Conservation (phyloP, 441 rosid species). For the Erodium texanum region DNA sequence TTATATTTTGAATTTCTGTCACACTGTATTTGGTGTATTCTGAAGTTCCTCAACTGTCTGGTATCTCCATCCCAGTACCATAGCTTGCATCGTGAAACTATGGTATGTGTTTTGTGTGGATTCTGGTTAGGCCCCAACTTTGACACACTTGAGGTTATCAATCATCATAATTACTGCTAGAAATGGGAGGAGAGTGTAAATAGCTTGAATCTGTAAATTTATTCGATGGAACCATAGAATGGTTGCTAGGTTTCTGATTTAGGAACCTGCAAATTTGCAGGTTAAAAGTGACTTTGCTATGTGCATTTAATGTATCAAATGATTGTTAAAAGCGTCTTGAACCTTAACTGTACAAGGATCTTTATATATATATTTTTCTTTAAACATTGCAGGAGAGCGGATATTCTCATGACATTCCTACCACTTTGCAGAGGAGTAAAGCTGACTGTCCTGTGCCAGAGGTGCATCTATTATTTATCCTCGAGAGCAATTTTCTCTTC, state of each 20-base stretch:
- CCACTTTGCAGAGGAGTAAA: constrained; percentile 87
- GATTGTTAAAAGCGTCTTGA: background rate
- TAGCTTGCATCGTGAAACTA: background rate
- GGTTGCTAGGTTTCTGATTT: background rate
- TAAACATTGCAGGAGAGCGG: constrained; percentile 60
- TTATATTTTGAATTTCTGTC: constrained; percentile 6
- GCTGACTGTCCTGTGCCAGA: constrained; percentile 93
- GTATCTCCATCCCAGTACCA: background rate
- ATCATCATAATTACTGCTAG: background rate
- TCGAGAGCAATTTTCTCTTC: constrained; percentile 12
- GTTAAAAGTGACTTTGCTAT: background rate
- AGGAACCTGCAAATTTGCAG: constrained; percentile 2
- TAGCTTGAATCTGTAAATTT: background rate
- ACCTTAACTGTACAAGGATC: background rate
- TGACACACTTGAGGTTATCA: background rate
- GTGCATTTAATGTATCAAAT: background rate
- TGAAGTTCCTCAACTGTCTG: background rate
- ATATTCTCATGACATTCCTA: constrained; percentile 80
- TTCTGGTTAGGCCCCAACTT: background rate
- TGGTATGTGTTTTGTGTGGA: background rate
- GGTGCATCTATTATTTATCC: constrained; percentile 32
- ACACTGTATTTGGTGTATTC: background rate
- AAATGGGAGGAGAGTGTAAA: background rate
- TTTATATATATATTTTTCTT: constrained; percentile 5
- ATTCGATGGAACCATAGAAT: background rate